Evolutionary conservation across 2,329 filamentous ascomycete species (phyloP), one percentile per base, ranked within the genome.

Genomic region (Arthroderma uncinatum): DNA sequence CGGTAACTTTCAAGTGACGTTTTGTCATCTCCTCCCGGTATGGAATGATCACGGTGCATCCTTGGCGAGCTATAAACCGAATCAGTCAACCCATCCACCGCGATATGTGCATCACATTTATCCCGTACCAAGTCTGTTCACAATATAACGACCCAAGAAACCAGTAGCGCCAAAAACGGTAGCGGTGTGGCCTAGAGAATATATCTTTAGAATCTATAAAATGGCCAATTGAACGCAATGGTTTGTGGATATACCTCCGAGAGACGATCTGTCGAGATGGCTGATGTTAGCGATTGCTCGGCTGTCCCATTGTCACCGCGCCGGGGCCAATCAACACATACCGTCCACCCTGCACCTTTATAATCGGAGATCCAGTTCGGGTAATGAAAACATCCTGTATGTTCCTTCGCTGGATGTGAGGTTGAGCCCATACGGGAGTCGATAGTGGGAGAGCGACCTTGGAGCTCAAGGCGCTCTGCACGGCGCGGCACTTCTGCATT

Each of bases 91-190:
- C 12, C 55, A 14, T 57, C 42, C 30, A 30, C 19, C 23, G 44
- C 10, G 9, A 14, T 14, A n/a, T 16, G 16, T 16, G 23, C 23
- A 55, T 30, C 3, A 9, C 37, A 30, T 16, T 12, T 42, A 33
- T 36, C 52, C 36, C 76, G 61, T 78, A 85, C 90, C 90, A 70
- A 98, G 81, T 72, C 89, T 83, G 77, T 96, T 95, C 70, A 98
- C 93, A 70, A 98, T 95, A 74, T 98, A 98, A 70, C 93, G 85
- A 70, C 93, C 93, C 57, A 98, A 78, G 73, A 95, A 92, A 63
- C 93, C 93, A 61, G 91, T 96, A 68, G 93, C 93, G 75, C 93
- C 93, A 76, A 98, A 98, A 67, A 98, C 92, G 59, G 93, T 98
- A 61, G 88, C 92, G 62, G 91, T 96, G 76, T 97, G 90, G 64